Evolutionary conservation across 495 filamentous ascomycete genomes (phyloP).

Genomic region (Lindgomyces ingoldianus): DNA sequence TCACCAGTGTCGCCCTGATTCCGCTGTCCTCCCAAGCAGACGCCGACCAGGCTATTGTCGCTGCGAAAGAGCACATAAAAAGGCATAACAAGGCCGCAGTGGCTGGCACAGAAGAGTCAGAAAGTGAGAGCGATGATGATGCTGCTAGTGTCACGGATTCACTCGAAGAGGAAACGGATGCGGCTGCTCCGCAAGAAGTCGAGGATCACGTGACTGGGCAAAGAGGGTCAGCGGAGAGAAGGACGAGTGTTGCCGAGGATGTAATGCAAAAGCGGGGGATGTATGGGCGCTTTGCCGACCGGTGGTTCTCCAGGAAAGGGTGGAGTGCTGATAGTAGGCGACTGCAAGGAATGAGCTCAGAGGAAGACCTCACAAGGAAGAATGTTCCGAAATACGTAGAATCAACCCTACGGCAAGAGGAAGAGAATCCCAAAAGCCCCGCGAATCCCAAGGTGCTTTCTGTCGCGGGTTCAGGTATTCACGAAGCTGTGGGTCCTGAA

Average conservation of each 20-base stretch:
- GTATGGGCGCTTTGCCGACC: slow-evolving; percentile 84
- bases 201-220: slow-evolving; percentile 29
- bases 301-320: slow-evolving; percentile 83
- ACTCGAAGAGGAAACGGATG: slow-evolving; percentile 38
- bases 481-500: slow-evolving; percentile 23
- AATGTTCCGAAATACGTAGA: slow-evolving; percentile 25
- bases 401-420: slow-evolving; percentile 16
- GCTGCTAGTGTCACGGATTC: slow-evolving; percentile 34
- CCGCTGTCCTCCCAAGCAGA: slow-evolving; percentile 75
- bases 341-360: slow-evolving; percentile 58
- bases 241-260: slow-evolving; percentile 73
- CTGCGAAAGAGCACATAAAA: slow-evolving; percentile 58
- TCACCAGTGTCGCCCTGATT: slow-evolving; percentile 84
- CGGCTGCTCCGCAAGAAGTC: slow-evolving; percentile 4
- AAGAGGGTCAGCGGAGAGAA: slow-evolving; percentile 40
- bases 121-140: slow-evolving; percentile 48
- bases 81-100: slow-evolving; percentile 45
- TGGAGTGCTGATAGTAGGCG: slow-evolving; percentile 65
- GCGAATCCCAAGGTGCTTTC: slow-evolving; percentile 18
- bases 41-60: slow-evolving; percentile 67
- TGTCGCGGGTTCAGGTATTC: slow-evolving; percentile 17
- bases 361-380: slow-evolving; percentile 37
- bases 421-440: slow-evolving; percentile 4
- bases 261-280: slow-evolving; percentile 74
- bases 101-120: slow-evolving; percentile 35